Conservation (phyloP, 495 filamentous ascomycete species). For the Lepraria neglecta region DNA sequence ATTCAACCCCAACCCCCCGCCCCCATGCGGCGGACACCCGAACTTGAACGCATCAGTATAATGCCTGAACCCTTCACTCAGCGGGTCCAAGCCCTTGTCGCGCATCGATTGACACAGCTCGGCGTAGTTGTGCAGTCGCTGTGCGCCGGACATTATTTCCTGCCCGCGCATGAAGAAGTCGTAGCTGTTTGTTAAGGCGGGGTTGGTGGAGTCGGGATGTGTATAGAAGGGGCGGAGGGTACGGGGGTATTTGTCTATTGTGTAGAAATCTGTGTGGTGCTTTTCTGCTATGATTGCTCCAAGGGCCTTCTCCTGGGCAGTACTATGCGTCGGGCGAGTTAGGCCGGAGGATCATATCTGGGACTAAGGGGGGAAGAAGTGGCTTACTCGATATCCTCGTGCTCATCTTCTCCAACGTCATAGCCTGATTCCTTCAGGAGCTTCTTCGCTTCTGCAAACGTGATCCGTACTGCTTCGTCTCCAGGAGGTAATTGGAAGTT, state of each 20-base stretch:
- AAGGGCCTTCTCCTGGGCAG: constrained; percentile 83
- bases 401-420: constrained; percentile 59
- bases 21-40: constrained; percentile 75
- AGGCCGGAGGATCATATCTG: not conserved
- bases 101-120: constrained; percentile 63
- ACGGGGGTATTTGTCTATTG: constrained; percentile 87
- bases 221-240: constrained; percentile 84
- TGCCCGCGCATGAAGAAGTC: constrained; percentile 94
- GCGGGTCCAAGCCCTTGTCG: constrained; percentile 66
- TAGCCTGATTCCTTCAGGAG: constrained; percentile 76
- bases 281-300: constrained; percentile 77
- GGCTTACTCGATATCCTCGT: constrained; percentile 67
- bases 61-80: constrained; percentile 68
- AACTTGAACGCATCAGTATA: constrained; percentile 77
- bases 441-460: constrained; percentile 77
- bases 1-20: constrained; percentile 83
- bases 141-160: constrained; percentile 81
- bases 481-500: constrained; percentile 52
- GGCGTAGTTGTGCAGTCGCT: constrained; percentile 71
- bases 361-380: not conserved
- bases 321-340: constrained; percentile 37
- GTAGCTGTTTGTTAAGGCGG: constrained; percentile 72
- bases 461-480: constrained; percentile 74
- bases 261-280: constrained; percentile 86
- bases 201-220: constrained; percentile 63